phyloP scores from a whole-genome alignment of 73 alveolate genomes.

The Symbiodinium natans region DNA sequence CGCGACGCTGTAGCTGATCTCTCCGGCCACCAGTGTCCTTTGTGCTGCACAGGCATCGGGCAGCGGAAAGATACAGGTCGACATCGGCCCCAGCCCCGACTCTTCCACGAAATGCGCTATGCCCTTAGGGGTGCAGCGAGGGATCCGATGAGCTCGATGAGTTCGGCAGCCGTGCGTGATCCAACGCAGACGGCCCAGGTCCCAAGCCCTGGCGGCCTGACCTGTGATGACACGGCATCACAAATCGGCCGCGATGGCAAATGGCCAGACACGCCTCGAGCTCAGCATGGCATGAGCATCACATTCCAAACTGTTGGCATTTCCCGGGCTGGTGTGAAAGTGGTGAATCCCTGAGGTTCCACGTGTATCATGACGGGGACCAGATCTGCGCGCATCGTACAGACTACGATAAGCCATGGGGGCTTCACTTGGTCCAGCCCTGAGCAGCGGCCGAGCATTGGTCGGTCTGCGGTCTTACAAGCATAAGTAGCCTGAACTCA shows the following conservation, averaged over 20 bases:
- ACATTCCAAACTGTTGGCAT: too few relatives aligned
- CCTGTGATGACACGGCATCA: neutral
- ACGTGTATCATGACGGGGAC: neutral
- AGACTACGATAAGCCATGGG: conserved; percentile 22
- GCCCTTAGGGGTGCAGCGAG: neutral
- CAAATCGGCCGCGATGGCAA: neutral
- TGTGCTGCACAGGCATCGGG: too few relatives aligned
- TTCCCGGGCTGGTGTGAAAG: too few relatives aligned
- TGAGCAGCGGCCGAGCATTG: neutral
- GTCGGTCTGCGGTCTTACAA: neutral
- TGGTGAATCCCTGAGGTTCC: too few relatives aligned
- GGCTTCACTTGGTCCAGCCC: neutral
- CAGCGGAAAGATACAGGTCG: neutral
- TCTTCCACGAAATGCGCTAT: neutral
- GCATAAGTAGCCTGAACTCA: neutral
- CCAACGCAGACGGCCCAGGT: neutral
- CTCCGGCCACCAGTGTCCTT: too few relatives aligned
- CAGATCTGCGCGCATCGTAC: neutral
- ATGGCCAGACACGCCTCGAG: conserved; percentile 9
- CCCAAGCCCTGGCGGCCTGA: neutral
- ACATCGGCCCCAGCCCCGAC: neutral
- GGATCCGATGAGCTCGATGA: neutral
- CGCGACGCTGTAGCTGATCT: too few relatives aligned
- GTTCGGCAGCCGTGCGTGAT: neutral
- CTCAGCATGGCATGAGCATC: too few relatives aligned